A percentile compares a stretch with the other conserved stretches of the same genome.
Conservation (phyloP, 805 yeast species). For the Millerago galiae region DNA sequence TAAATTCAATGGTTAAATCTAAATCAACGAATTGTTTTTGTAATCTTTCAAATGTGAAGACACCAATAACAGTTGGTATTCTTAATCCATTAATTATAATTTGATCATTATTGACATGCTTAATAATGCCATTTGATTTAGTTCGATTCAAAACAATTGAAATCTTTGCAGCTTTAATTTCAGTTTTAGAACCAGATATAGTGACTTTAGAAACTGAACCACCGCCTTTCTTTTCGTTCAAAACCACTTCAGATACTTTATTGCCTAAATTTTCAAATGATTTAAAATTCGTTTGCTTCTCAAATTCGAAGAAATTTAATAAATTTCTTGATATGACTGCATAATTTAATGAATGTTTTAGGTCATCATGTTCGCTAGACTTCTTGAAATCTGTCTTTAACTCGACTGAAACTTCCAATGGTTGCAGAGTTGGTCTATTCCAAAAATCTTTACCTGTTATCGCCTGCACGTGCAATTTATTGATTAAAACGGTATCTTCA, state of each 20-base stretch:
- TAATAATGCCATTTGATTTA: conserved; percentile 11
- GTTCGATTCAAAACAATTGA: conserved; percentile 35
- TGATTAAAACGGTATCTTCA: conserved; percentile 19
- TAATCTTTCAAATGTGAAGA: conserved; percentile 82
- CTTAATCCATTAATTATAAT: conserved; percentile 44
- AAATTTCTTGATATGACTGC: conserved; percentile 73
- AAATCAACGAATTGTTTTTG: conserved; percentile 70
- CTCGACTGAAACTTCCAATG: conserved; percentile 51
- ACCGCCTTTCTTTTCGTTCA: conserved; percentile 38
- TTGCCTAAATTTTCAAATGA: conserved; percentile 36
- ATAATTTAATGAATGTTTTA: conserved; percentile 78
- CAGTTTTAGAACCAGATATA: conserved; percentile 45
- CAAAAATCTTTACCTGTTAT: conserved; percentile 71
- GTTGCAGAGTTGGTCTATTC: conserved; percentile 62
- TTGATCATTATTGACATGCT: conserved; percentile 14
- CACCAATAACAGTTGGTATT: conserved; percentile 80
- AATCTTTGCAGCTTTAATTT: conserved; percentile 49
- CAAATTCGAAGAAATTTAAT: conserved; percentile 40
- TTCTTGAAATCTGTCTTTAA: conserved; percentile 60
- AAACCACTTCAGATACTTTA: conserved; percentile 37
- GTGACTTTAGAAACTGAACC: conserved; percentile 37
- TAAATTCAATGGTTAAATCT: conserved; percentile 45
- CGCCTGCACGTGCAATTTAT: conserved; percentile 52
- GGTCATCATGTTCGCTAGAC: conserved; percentile 79
- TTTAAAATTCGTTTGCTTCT: conserved; percentile 31